These are phyloP conservation scores for Scleroderma citrinum DNA, from an alignment of 768 basidiomycete genomes.

Conservation along the genomic window DNA sequence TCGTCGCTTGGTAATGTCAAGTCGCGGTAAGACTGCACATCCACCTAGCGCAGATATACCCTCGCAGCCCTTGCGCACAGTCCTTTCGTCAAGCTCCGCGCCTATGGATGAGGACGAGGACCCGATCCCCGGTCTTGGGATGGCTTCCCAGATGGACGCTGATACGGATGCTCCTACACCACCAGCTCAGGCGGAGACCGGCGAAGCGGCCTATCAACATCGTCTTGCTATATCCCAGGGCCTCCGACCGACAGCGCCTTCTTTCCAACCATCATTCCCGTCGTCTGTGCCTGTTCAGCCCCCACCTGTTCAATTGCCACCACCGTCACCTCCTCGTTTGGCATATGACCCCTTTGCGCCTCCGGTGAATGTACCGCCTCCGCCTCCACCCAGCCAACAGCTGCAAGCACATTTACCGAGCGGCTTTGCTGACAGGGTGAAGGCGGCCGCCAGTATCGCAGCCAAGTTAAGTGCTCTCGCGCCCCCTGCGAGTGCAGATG, in stretches of 20 bases:
- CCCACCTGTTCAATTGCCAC: constrained; percentile 20
- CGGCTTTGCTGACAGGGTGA: constrained; percentile 60
- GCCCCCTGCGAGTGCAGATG: constrained; percentile 16
- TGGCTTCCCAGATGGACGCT: constrained; percentile 1
- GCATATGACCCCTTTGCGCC: constrained; percentile 72
- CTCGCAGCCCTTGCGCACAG: constrained; percentile 9
- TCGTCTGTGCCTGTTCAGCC: constrained; percentile 16
- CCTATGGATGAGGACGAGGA: constrained; percentile 17
- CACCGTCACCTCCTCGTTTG: constrained; percentile 45
- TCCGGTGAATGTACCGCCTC: constrained; percentile 52
- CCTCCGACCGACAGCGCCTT: constrained; percentile 23
- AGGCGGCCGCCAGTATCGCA: constrained; percentile 78
- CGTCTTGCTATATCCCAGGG: constrained; percentile 52
- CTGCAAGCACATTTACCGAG: constrained; percentile 31
- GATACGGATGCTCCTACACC: no score
- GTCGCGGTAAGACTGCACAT: constrained; percentile 17
- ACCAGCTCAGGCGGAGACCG: constrained; percentile 34
- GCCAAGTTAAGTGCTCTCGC: constrained; percentile 62
- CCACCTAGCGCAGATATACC: no score
- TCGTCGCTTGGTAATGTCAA: constrained; percentile 65
- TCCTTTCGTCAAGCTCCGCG: constrained; percentile 13
- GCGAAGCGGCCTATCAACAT: constrained; percentile 65
- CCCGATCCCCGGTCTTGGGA: constrained; percentile 17
- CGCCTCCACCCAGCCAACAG: constrained; percentile 48
- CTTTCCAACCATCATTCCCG: constrained; percentile 20